phyloP scores from a whole-genome alignment of 305 asterid species.

The Fraxinus albicans region DNA sequence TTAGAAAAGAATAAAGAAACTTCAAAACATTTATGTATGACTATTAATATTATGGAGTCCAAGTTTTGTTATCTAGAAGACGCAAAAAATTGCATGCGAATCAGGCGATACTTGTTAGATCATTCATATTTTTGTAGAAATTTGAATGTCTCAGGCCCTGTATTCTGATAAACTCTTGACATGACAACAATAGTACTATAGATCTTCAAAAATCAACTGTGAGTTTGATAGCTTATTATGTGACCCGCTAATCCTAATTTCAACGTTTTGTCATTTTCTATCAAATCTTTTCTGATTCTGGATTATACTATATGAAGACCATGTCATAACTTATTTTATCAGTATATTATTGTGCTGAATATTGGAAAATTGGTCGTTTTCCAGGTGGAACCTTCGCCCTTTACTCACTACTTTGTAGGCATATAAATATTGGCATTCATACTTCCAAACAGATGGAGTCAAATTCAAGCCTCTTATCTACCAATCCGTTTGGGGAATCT shows the following conservation, averaged over 20 bases:
- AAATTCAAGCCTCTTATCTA: slow-evolving; percentile 16
- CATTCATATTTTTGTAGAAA: neutral
- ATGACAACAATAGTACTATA: neutral
- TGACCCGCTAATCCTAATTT: neutral
- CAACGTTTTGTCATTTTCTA: neutral
- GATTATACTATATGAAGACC: neutral
- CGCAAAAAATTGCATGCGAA: neutral
- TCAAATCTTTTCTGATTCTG: neutral
- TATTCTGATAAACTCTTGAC: neutral
- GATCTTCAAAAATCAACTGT: neutral
- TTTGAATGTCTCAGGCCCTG: neutral
- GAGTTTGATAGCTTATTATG: neutral
- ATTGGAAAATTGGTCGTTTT: neutral
- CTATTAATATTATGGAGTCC: neutral
- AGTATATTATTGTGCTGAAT: neutral
- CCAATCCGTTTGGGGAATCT: slow-evolving; percentile 4
- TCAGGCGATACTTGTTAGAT: neutral
- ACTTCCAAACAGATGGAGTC: slow-evolving; percentile 25
- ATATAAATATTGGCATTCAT: slow-evolving; percentile 41
- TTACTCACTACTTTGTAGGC: slow-evolving; percentile 44
- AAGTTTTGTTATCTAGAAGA: neutral
- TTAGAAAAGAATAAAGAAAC: neutral
- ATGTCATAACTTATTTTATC: neutral
- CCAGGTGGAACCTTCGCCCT: slow-evolving; percentile 50
- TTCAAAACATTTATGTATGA: neutral